phyloP scores from a whole-genome alignment of 202 grass and related monocot genomes.

The Saccharum hybrid region DNA sequence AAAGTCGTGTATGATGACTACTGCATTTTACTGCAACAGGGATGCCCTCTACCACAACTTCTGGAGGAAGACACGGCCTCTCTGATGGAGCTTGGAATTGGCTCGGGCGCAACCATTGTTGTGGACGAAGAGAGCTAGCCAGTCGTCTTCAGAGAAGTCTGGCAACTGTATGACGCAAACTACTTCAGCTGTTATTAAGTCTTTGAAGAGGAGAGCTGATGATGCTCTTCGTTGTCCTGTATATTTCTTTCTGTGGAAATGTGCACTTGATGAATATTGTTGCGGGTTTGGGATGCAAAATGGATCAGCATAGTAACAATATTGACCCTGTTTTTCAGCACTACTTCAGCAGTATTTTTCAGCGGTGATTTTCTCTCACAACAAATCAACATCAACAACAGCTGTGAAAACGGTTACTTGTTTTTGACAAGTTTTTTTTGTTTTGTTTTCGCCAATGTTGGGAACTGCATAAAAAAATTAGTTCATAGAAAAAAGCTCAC shows the following conservation, averaged over 20 bases:
- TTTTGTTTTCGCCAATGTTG: too few relatives aligned
- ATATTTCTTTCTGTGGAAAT: background rate
- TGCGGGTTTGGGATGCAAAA: background rate
- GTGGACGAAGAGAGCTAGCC: constrained; percentile 86
- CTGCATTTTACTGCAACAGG: constrained; percentile 50
- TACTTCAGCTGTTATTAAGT: background rate
- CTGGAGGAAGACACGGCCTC: constrained; percentile 83
- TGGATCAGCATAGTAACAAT: too few relatives aligned
- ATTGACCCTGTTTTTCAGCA: too few relatives aligned
- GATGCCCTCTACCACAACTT: constrained; percentile 63
- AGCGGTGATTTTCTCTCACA: too few relatives aligned
- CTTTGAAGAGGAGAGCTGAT: background rate
- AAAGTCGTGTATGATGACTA: background rate
- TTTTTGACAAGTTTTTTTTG: too few relatives aligned
- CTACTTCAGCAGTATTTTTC: too few relatives aligned
- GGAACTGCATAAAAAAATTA: too few relatives aligned
- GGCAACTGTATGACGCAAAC: background rate
- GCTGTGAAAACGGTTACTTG: too few relatives aligned
- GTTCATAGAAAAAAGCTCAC: too few relatives aligned
- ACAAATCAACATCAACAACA: too few relatives aligned
- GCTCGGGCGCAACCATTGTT: constrained; percentile 62
- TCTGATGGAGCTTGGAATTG: constrained; percentile 75
- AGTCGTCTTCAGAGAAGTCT: constrained; percentile 9
- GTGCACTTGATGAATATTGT: background rate
- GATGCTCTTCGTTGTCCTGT: background rate